phyloP scores from a whole-genome alignment of 371 early-diverging fungal species.

The Scutellospora calospora region DNA sequence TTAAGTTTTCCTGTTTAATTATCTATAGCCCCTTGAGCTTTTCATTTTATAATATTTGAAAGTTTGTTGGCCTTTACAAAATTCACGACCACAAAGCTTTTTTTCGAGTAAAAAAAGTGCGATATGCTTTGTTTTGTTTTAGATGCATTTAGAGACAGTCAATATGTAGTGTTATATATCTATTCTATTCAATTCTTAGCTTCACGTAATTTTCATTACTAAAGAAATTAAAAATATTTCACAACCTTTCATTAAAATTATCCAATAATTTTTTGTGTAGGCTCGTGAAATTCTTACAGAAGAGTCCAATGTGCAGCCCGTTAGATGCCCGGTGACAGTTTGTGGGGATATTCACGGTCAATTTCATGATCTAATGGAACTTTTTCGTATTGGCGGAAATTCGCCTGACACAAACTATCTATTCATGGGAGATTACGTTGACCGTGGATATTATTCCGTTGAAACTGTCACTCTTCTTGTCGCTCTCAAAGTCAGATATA shows the following conservation, averaged over 20 bases:
- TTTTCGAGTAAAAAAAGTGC: too few relatives aligned
- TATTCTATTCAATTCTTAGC: too few relatives aligned
- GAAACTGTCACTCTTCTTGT: constrained; percentile 98
- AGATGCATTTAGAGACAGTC: too few relatives aligned
- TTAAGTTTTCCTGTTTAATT: background rate
- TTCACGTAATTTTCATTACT: too few relatives aligned
- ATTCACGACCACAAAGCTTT: too few relatives aligned
- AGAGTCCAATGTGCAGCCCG: constrained; percentile 96
- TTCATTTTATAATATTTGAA: too few relatives aligned
- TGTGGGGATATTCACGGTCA: constrained; percentile 99
- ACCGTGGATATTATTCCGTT: constrained; percentile 99
- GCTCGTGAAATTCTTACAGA: constrained; percentile 95
- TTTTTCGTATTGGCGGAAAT: constrained; percentile 98
- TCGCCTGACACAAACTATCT: constrained; percentile 99
- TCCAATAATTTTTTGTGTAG: constrained; percentile 67
- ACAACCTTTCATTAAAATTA: too few relatives aligned
- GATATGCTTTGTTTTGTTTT: too few relatives aligned
- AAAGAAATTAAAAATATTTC: too few relatives aligned
- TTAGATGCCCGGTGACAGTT: constrained; percentile 96
- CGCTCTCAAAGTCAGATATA: constrained; percentile 94
- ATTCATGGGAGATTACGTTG: constrained; percentile 99
- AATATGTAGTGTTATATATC: too few relatives aligned
- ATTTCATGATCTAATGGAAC: constrained; percentile 98
- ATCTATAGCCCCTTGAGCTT: too few relatives aligned
- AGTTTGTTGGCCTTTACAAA: too few relatives aligned